Evolutionary conservation across 1,284 basidiomycete species (phyloP).

Genomic region (Cutaneotrichosporon cavernicola): DNA sequence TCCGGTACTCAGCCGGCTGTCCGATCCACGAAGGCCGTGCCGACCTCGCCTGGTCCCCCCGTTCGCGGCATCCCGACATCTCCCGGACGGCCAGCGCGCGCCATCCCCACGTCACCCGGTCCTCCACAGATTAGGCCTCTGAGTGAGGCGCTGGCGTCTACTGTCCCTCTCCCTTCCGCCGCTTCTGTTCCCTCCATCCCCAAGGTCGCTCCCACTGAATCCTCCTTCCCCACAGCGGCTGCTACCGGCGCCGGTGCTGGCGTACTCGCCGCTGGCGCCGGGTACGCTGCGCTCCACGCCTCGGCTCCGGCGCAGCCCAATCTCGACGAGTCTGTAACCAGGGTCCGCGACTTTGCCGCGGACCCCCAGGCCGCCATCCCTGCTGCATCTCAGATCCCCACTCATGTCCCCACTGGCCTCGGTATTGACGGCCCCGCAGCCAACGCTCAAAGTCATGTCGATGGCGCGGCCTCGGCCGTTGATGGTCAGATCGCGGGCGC

Average conservation of each 20-base stretch:
- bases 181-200: neutral
- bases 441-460: neutral
- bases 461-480: neutral
- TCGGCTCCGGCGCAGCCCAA: neutral
- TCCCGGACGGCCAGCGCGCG: neutral
- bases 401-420: neutral
- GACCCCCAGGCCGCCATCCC: neutral
- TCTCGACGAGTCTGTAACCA: neutral
- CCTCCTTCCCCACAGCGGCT: neutral
- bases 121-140: neutral
- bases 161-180: neutral
- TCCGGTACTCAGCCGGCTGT: neutral
- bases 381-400: neutral
- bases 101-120: slow-evolving; percentile 5
- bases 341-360: neutral
- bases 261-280: neutral
- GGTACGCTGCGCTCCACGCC: neutral
- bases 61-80: slow-evolving; percentile 2
- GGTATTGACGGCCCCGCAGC: neutral
- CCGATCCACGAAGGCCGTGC: neutral
- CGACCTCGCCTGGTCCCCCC: slow-evolving; percentile 4
- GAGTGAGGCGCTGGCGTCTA: neutral
- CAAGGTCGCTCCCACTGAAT: neutral
- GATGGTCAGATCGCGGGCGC: neutral
- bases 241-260: neutral